Evolutionary conservation across 2,329 filamentous ascomycete species (phyloP).

Genomic region (Diaporthe humulicola): DNA sequence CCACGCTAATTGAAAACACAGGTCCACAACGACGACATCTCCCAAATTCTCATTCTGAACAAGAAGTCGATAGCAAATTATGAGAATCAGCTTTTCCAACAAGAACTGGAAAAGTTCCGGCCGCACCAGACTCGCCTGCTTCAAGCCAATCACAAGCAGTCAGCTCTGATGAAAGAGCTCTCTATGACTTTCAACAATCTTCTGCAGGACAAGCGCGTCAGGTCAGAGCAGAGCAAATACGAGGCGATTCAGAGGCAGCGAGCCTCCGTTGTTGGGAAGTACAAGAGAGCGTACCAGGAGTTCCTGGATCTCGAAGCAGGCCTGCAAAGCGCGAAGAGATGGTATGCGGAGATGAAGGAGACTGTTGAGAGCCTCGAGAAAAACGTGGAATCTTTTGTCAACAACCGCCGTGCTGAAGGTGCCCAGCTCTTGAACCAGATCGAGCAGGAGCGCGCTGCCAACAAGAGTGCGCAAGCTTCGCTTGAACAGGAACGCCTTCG

Average conservation of each 20-base stretch:
- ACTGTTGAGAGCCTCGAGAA: slow-evolving; percentile 92
- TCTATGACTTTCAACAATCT: slow-evolving; percentile 88
- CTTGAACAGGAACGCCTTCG: slow-evolving; percentile 87
- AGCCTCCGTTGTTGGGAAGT: slow-evolving; percentile 84
- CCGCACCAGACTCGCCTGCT: slow-evolving; percentile 91
- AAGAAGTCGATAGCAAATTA: slow-evolving; percentile 96
- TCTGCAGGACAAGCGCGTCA: slow-evolving; percentile 92
- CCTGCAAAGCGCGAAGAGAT: slow-evolving; percentile 87
- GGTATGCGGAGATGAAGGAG: slow-evolving; percentile 96
- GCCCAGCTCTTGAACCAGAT: slow-evolving; percentile 91
- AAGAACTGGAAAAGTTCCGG: slow-evolving; percentile 97
- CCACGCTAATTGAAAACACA: slow-evolving; percentile 54
- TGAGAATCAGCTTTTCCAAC: slow-evolving; percentile 92
- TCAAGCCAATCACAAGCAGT: slow-evolving; percentile 96
- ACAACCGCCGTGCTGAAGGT: slow-evolving; percentile 91
- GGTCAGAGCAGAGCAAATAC: slow-evolving; percentile 95
- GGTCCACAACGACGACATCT: slow-evolving; percentile 97
- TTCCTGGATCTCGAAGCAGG: slow-evolving; percentile 92
- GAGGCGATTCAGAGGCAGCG: slow-evolving; percentile 88
- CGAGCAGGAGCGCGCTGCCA: slow-evolving; percentile 80
- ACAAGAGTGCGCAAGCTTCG: slow-evolving; percentile 75
- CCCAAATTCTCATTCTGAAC: slow-evolving; percentile 95
- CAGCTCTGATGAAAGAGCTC: slow-evolving; percentile 93
- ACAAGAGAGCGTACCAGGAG: slow-evolving; percentile 91
- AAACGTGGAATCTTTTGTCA: slow-evolving; percentile 97